Evolutionary conservation across 306 rosid genomes (phyloP).

Genomic region (Albizia julibrissin): DNA sequence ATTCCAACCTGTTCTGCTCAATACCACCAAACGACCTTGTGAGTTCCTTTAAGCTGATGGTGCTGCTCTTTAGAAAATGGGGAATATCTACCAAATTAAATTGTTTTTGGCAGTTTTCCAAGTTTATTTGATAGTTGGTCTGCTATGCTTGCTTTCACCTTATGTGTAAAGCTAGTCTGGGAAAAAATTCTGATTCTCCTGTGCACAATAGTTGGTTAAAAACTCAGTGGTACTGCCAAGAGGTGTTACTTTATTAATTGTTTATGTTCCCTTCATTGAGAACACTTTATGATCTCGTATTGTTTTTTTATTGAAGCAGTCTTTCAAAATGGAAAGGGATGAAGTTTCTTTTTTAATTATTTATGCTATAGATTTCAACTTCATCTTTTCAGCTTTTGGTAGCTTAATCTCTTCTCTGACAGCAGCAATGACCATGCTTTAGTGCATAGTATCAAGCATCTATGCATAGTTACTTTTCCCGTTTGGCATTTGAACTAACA

Average conservation of each 20-base stretch:
- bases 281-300: background rate
- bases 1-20: background rate
- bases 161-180: background rate
- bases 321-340: background rate
- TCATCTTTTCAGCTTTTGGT: background rate
- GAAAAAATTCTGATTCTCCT: background rate
- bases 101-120: background rate
- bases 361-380: background rate
- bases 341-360: background rate
- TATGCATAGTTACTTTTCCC: background rate
- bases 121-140: background rate
- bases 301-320: background rate
- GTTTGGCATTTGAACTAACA: constrained; percentile 17
- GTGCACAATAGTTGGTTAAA: background rate
- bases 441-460: background rate
- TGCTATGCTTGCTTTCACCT: background rate
- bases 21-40: background rate
- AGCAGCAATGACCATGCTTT: constrained; percentile 15
- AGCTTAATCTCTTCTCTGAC: background rate
- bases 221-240: background rate
- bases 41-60: background rate
- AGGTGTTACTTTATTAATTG: background rate
- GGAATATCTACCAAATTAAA: background rate
- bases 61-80: background rate
- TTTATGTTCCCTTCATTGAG: background rate